A percentile compares a stretch with the other conserved stretches of the same genome.
phyloP scores from a whole-genome alignment of 441 rosid genomes.

The Populus hybrid region DNA sequence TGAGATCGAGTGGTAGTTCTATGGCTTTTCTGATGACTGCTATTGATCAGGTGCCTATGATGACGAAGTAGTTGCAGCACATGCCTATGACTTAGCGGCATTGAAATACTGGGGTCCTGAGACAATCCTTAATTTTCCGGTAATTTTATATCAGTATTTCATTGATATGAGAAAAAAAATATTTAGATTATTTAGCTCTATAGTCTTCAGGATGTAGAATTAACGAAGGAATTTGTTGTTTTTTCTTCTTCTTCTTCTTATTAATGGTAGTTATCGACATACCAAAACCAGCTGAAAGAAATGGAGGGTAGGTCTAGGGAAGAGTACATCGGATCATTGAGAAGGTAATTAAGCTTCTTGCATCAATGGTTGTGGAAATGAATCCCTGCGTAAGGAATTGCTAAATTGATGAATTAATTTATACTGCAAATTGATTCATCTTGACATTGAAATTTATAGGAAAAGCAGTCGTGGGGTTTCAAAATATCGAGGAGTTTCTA shows the following conservation, averaged over 20 bases:
- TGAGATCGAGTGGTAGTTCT: not conserved
- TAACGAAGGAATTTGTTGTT: not conserved
- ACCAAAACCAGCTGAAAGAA: constrained; percentile 57
- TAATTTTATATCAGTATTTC: constrained; percentile 12
- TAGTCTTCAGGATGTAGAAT: not conserved
- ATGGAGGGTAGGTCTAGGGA: constrained; percentile 74
- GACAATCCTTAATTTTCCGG: constrained; percentile 82
- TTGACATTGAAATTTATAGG: constrained; percentile 29
- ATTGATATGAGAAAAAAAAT: no score
- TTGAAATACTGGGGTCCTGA: constrained; percentile 90
- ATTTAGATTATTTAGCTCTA: not conserved
- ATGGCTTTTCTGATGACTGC: not conserved
- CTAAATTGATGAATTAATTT: not conserved
- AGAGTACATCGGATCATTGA: constrained; percentile 74
- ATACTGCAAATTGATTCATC: not conserved
- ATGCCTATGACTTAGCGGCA: constrained; percentile 94
- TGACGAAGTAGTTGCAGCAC: constrained; percentile 88
- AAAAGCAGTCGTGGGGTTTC: constrained; percentile 93
- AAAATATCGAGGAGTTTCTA: constrained; percentile 92
- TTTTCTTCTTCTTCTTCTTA: not conserved
- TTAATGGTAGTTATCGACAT: constrained; percentile 33
- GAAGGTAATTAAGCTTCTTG: constrained; percentile 36
- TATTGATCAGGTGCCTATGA: constrained; percentile 69
- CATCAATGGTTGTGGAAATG: not conserved
- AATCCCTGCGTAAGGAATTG: not conserved